Base-by-base conservation (phyloP, 2,329 filamentous ascomycete genomes). In the Trichoderma pleuroti region DNA sequence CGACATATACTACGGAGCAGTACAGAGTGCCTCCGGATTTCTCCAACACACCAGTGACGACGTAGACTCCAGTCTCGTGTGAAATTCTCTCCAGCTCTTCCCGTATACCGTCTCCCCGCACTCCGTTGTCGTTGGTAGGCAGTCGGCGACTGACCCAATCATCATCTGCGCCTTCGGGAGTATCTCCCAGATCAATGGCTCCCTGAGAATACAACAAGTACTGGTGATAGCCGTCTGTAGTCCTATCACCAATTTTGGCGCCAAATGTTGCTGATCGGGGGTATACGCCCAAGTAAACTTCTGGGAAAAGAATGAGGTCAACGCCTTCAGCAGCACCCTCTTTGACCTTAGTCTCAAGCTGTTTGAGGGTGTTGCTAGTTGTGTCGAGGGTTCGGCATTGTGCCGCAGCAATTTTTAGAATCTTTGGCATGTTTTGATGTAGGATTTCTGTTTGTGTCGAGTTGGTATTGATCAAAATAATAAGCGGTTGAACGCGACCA, bases 141-240 rank as follows among this genome's bases (percentile, higher is more conserved):
- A 57, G 49, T 16, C 11, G 49, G 4, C 63, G 49, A 16, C 4
- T 39, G 10, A 66, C 18, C 63, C 63, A 66, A 7, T 66, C 49
- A 16, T 66, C 49, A 30, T 66, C 11, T 28, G 14, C 63, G 1
- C 63, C 63, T 30, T 57, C 46, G n/a, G 49, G 63, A 24, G 63
- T 66, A 21, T 66, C 63, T 21, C 63, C 63, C 1, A 66, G 32
- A 57, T 66, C 63, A 26, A 66, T 42, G 34, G 63, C 63, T n/a
- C 63, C 46, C 5, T 66, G 63, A 21, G 57, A 66, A 39, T 66
- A 66, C 1, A 21, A 56, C 21, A 66, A 10, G 12, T 56, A 66
- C n/a, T 66, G 63, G 6, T 57, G 32, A 66, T 66, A 57, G 32
- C 63, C 63, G 3, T 66, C 49, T 30, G 49, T 21, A 57, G 63